Conservation (phyloP, 305 asterid species). For the Fraxinus paxiana region DNA sequence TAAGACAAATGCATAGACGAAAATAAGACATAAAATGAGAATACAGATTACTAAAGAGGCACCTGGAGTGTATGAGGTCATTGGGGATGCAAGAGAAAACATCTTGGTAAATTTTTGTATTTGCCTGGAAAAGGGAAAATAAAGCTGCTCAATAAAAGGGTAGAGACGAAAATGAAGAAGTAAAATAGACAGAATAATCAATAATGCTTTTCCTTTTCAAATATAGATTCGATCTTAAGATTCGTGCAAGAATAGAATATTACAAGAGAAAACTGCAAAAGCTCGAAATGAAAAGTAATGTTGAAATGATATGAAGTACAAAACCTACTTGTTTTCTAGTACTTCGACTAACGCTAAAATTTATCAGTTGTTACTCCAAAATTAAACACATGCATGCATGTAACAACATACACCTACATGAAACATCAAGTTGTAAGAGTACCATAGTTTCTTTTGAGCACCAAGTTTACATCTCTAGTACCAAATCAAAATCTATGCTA, state of each 20-base stretch:
- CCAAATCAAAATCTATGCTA: neutral
- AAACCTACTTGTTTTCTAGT: neutral
- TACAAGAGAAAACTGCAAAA: neutral
- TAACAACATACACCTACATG: neutral
- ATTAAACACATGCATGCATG: neutral
- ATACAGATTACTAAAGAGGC: neutral
- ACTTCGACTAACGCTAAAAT: neutral
- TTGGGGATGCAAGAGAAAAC: constrained; percentile 85
- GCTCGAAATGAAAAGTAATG: neutral
- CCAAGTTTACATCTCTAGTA: neutral
- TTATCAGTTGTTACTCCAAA: neutral
- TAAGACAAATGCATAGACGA: neutral
- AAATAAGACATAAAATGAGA: neutral
- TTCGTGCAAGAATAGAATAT: neutral
- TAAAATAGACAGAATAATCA: neutral
- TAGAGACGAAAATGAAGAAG: neutral
- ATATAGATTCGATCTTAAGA: neutral
- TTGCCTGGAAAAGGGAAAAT: constrained; percentile 44
- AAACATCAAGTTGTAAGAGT: neutral
- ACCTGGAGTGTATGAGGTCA: constrained; percentile 84
- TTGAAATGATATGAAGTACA: neutral
- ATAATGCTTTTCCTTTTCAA: neutral
- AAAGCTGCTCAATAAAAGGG: neutral
- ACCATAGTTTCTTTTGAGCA: neutral
- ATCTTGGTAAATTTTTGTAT: constrained; percentile 70